These are phyloP conservation scores for Boeremia lycopersici DNA, from an alignment of 2,329 filamentous ascomycete species.

Conservation along the genomic window DNA sequence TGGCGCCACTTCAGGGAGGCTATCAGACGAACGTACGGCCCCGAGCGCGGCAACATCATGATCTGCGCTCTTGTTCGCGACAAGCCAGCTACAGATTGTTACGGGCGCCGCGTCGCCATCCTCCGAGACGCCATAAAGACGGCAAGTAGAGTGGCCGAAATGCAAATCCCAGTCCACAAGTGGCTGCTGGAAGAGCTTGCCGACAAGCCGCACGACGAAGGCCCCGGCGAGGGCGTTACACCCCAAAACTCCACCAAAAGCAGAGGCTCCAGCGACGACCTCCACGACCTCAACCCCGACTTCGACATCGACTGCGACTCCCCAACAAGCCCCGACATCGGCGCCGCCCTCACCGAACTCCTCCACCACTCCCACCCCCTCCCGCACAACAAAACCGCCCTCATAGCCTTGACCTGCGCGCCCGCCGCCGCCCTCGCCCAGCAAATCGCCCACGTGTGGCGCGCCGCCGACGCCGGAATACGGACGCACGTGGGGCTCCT, in stretches of 20 bases:
- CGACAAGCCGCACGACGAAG: constrained; percentile 28
- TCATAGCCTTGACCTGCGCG: constrained; percentile 24
- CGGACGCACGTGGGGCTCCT: constrained; percentile 25
- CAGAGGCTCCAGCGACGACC: constrained; percentile 20
- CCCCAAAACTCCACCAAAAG: constrained; percentile 26
- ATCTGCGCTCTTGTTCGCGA: constrained; percentile 32
- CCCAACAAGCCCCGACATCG: constrained; percentile 21
- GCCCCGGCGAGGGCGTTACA: constrained; percentile 19
- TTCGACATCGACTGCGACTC: constrained; percentile 8
- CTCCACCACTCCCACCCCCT: constrained; percentile 14
- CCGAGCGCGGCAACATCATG: constrained; percentile 33
- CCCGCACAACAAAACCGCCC: constrained; percentile 27
- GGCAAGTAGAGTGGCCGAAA: constrained; percentile 25
- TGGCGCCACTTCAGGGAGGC: constrained; percentile 33
- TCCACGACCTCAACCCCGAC: constrained; percentile 3
- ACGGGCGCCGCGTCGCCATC: constrained; percentile 27
- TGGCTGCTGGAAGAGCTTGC: constrained; percentile 29
- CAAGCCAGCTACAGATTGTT: constrained; percentile 29
- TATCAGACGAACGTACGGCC: constrained; percentile 29
- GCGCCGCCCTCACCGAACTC: constrained; percentile 20
- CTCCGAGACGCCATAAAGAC: constrained; percentile 21
- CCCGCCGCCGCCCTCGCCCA: constrained; percentile 18
- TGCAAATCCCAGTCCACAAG: constrained; percentile 29
- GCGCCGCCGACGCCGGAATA: constrained; percentile 25
- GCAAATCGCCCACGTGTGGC: constrained; percentile 26